phyloP scores from a whole-genome alignment of 2,329 filamentous ascomycete genomes.

The Apiospora hydei region DNA sequence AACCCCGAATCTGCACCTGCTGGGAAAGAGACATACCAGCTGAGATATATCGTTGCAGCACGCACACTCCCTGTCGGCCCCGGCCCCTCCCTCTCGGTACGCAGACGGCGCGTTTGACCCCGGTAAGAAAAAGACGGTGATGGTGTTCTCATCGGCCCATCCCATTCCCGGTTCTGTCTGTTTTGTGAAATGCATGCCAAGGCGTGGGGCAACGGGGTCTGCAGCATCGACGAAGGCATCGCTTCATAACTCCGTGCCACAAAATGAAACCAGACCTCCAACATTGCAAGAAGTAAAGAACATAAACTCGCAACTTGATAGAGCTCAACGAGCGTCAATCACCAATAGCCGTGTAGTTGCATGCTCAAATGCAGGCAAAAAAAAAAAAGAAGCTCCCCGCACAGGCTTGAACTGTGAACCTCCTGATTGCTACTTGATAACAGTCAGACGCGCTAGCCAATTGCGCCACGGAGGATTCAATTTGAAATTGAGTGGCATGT shows the following conservation, averaged over 20 bases:
- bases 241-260: no score
- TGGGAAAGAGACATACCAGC: neutral
- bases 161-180: neutral
- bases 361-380: neutral
- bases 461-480: constrained; percentile 43
- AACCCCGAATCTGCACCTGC: neutral
- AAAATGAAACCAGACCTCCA: no score
- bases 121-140: neutral
- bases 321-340: no score
- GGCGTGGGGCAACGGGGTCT: neutral
- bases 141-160: neutral
- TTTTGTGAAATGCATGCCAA: neutral
- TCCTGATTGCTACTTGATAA: constrained; percentile 42
- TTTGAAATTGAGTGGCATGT: neutral
- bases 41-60: neutral
- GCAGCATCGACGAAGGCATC: no score
- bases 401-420: constrained; percentile 21
- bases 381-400: neutral
- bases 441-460: constrained; percentile 66
- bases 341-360: no score
- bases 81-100: neutral
- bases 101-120: neutral
- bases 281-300: neutral
- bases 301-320: neutral
- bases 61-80: neutral